Evolutionary conservation across 2,329 filamentous ascomycete genomes (phyloP), one percentile per base, ranked within the genome.

Genomic region (Mycogone perniciosa): DNA sequence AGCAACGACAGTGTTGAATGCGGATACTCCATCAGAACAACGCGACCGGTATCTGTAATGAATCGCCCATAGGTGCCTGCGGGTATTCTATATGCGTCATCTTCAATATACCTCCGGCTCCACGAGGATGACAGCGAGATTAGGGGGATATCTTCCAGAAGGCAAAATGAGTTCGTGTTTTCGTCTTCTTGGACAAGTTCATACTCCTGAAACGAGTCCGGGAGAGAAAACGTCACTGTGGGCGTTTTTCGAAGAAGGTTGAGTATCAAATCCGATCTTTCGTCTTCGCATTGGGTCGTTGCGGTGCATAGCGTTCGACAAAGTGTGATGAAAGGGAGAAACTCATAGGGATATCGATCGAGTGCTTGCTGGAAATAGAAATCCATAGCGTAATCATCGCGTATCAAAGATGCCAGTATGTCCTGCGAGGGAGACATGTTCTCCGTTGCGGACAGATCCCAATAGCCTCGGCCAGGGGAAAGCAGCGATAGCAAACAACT

Each of bases 321-420:
- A 37, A 95, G 71, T 48, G 79, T 81, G 54, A 95, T 70, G 60
- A 96, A 89, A 1, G 91, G 89, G 3, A 84, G 68, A 43, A 88
- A 84, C 68, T 96, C 92, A 66, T 88, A 92, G 0, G 92, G 92
- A 63, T 90, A 96, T 50, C 92, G 84, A 54, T 81, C 79, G 40
- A 85, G 77, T 6, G 91, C 83, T 63, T 87, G 80, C 45, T 80
- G 73, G 31, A 95, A 81, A 55, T 77, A 81, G 46, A 71, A 73
- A 26, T 74, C 74, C 61, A 86, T 74, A 13, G 89, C 62, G 39
- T 62, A 58, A 7, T 69, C 64, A 44, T 71, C 67, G 7, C 67
- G 63, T 6, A 70, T 44, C 63, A 70, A 66, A 9, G 59, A 61
- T 10, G 64, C 59, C 8, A 65, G 56, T 26, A 67, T 59, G 57